Conservation (phyloP, 2,329 filamentous ascomycete genomes). For the Colletotrichum viniferum region DNA sequence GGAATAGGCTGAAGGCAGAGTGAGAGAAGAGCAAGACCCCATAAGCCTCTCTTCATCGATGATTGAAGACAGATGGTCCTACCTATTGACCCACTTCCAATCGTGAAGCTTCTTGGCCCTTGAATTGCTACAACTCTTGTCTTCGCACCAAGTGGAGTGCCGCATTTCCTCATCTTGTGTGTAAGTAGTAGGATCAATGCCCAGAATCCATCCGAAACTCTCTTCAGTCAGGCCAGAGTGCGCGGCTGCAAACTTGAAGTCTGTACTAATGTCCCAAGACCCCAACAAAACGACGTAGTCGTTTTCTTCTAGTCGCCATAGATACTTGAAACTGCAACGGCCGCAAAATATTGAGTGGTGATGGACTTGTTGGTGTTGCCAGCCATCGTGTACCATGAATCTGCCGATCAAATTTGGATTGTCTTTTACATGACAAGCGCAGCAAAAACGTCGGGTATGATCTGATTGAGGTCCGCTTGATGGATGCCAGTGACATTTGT, state of each 20-base stretch:
- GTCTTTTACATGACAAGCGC: not conserved
- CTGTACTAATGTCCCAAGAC: not conserved
- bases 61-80: not conserved
- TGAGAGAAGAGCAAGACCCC: fast-evolving
- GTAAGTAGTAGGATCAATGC: not conserved
- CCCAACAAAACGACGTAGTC: not conserved
- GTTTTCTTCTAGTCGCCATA: not conserved
- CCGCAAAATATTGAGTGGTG: not conserved
- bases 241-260: not conserved
- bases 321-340: not conserved
- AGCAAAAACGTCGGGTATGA: not conserved
- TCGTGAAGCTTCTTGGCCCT: not conserved
- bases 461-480: not conserved
- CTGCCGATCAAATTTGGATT: not conserved
- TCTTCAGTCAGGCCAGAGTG: not conserved
- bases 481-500: not conserved
- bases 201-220: not conserved
- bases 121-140: not conserved
- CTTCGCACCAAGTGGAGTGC: not conserved
- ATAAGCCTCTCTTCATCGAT: not conserved
- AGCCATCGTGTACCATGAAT: not conserved
- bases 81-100: not conserved
- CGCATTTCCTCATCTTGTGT: not conserved
- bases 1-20: fast-evolving
- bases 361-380: not conserved